These are phyloP conservation scores for Pseudozyma sp. DNA, from an alignment of 1,284 basidiomycete genomes.

Conservation along the genomic window DNA sequence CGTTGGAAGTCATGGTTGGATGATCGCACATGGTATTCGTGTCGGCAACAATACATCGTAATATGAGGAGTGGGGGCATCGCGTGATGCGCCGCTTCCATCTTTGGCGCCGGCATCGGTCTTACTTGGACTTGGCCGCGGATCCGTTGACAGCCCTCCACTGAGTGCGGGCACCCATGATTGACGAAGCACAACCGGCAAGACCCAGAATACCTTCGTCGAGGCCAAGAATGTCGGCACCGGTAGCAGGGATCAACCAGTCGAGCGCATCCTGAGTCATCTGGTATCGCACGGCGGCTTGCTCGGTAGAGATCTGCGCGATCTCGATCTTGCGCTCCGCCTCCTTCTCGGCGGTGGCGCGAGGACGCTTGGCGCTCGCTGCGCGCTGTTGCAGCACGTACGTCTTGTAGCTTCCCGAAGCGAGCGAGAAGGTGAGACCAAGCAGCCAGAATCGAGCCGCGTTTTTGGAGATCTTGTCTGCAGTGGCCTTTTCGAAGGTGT, in stretches of 20 bases:
- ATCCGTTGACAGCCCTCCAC: slow-evolving; percentile 67
- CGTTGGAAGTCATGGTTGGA: not conserved
- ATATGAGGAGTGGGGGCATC: no score
- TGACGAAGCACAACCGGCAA: slow-evolving; percentile 63
- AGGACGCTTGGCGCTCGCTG: slow-evolving; percentile 49
- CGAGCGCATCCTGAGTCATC: slow-evolving; percentile 82
- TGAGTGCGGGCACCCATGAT: slow-evolving; percentile 66
- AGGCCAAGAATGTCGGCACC: slow-evolving; percentile 81
- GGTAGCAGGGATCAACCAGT: slow-evolving; percentile 89
- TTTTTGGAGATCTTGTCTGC: slow-evolving; percentile 77
- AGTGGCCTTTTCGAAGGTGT: slow-evolving; percentile 73
- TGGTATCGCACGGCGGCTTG: slow-evolving; percentile 78
- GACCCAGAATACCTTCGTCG: slow-evolving; percentile 78
- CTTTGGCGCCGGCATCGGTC: not conserved
- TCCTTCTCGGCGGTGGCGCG: slow-evolving; percentile 76
- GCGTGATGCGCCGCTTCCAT: not conserved
- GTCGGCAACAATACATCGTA: slow-evolving; percentile 7
- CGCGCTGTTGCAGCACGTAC: slow-evolving; percentile 63
- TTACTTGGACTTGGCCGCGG: slow-evolving; percentile 57
- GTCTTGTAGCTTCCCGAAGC: slow-evolving; percentile 65
- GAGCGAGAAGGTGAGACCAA: slow-evolving; percentile 72
- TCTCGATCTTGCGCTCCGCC: slow-evolving; percentile 76
- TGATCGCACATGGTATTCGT: slow-evolving; percentile 11
- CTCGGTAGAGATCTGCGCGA: slow-evolving; percentile 76
- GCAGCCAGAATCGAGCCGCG: slow-evolving; percentile 89